phyloP scores from a whole-genome alignment of 768 basidiomycete species.

The Lactarius tabidus region DNA sequence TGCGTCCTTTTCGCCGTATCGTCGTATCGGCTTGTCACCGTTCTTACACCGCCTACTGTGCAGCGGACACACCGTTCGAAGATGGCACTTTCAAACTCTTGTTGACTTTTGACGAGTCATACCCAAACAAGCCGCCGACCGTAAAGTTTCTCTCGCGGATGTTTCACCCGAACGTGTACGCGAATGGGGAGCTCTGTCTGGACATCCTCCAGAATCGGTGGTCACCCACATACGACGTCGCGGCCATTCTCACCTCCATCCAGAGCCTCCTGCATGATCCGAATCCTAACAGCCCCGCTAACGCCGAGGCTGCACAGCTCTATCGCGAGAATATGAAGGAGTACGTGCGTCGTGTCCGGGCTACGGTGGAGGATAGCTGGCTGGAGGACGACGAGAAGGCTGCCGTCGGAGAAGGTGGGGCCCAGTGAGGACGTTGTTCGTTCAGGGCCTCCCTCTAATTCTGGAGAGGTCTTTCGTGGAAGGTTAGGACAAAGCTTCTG shows the following conservation, averaged over 20 bases:
- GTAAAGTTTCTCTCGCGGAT: slow-evolving; percentile 96
- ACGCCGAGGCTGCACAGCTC: slow-evolving; percentile 95
- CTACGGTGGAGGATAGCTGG: slow-evolving; percentile 94
- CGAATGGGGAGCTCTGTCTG: slow-evolving; percentile 95
- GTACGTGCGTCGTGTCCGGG: slow-evolving; percentile 89
- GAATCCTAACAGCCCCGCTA: slow-evolving; percentile 97
- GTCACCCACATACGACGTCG: slow-evolving; percentile 99
- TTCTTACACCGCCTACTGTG: slow-evolving; percentile 3
- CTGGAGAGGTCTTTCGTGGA: slow-evolving; percentile 1
- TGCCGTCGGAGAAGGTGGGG: slow-evolving; percentile 45
- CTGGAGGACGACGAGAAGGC: slow-evolving; percentile 70
- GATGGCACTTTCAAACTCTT: slow-evolving; percentile 98
- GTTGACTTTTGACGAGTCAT: slow-evolving; percentile 94
- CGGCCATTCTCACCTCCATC: slow-evolving; percentile 95
- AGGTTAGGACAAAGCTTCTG: not conserved
- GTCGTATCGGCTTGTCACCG: not conserved
- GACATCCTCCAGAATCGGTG: slow-evolving; percentile 99
- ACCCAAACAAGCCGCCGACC: slow-evolving; percentile 97
- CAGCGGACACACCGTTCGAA: slow-evolving; percentile 98
- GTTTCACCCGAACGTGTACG: slow-evolving; percentile 99
- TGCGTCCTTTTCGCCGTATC: slow-evolving; percentile 36
- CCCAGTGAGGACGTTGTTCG: slow-evolving; percentile 16
- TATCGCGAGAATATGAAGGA: slow-evolving; percentile 99
- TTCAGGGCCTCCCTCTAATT: not conserved
- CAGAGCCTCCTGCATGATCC: slow-evolving; percentile 96